Evolutionary conservation across 768 basidiomycete species (phyloP), one percentile per base, ranked within the genome.

Genomic region (Phaffia tasmanica): DNA sequence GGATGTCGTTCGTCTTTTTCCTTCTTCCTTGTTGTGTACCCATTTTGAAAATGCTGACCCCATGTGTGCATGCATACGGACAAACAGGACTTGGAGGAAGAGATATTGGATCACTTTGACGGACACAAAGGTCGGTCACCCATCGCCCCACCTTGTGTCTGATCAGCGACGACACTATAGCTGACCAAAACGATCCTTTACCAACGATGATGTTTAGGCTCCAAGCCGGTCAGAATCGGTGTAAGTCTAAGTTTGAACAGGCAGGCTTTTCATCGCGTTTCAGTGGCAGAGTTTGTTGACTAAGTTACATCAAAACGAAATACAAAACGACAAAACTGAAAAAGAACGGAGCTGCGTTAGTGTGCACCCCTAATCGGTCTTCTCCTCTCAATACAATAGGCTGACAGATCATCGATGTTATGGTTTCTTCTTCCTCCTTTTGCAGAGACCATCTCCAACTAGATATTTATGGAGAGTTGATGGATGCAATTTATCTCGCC

Each of bases 401-500:
- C 47, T 59, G 62, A 11, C n/a, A n/a, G n/a, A n/a, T n/a, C n/a
- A n/a, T n/a, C n/a, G n/a, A n/a, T n/a, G n/a, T n/a, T n/a, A 8
- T 64, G 58, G 19, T 70, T 64, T 51, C 50, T 16, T 16, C 16
- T 23, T 51, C 23, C 50, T 51, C 50, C 16, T 51, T 23, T 16
- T 51, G 16, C 16, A 23, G 54, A 21, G 67, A 68, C 53, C 67
- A 68, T 32, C 47, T 57, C 2, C 67, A 68, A 23, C 55, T 42
- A 1, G 94, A 99, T 75, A 97, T 99, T 64, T 98, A 97, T 71
- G 94, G 94, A 46, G 93, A 78, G 68, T 69, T 95, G 78, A 76
- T 92, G 89, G 88, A 75, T 71, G 82, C 87, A 83, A 89, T 98
- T 70, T 97, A 98, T 75, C 83, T 98, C 25, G 86, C 89, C 4